Conservation (phyloP, 208 protist species). For the Leishmania major region DNA sequence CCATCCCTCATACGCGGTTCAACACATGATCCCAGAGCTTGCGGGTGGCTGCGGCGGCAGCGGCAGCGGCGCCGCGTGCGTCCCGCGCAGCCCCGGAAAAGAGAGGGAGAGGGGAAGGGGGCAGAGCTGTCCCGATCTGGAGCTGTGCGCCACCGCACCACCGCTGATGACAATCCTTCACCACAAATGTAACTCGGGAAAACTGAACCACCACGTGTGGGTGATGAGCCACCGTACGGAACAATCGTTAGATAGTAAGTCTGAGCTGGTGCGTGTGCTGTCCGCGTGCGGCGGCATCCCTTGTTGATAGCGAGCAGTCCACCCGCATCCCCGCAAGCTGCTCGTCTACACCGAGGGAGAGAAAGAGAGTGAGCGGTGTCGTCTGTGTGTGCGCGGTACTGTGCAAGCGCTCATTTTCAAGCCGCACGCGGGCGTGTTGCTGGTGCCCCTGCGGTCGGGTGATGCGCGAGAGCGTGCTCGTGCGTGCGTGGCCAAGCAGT, state of each 20-base stretch:
- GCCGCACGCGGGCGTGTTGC: conserved; percentile 23
- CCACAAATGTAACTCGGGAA: conserved; percentile 62
- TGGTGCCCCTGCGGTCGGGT: conserved; percentile 30
- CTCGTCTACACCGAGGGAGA: conserved; percentile 43
- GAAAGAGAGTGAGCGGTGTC: conserved; percentile 1
- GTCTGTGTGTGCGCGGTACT: conserved; percentile 7
- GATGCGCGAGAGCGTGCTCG: conserved; percentile 8
- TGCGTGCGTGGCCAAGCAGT: conserved; percentile 16
- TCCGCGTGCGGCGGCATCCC: conserved; percentile 21
- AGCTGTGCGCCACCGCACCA: not conserved
- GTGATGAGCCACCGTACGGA: conserved; percentile 66
- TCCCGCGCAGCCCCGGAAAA: no score
- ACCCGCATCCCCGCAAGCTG: conserved; percentile 42
- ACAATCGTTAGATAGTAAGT: conserved; percentile 72
- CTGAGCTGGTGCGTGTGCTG: conserved; percentile 69
- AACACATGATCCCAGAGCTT: conserved; percentile 18
- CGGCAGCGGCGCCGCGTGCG: not conserved
- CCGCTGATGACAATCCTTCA: conserved; percentile 28
- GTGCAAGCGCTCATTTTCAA: conserved; percentile 34
- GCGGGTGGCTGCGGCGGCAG: no score
- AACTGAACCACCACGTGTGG: conserved; percentile 36
- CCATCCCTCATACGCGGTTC: conserved; percentile 20
- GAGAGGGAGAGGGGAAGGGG: no score
- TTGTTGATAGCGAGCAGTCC: conserved; percentile 35
- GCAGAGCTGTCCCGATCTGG: not conserved